Base-by-base conservation (phyloP, 2,329 filamentous ascomycete genomes). In the Colletotrichum sp. region DNA sequence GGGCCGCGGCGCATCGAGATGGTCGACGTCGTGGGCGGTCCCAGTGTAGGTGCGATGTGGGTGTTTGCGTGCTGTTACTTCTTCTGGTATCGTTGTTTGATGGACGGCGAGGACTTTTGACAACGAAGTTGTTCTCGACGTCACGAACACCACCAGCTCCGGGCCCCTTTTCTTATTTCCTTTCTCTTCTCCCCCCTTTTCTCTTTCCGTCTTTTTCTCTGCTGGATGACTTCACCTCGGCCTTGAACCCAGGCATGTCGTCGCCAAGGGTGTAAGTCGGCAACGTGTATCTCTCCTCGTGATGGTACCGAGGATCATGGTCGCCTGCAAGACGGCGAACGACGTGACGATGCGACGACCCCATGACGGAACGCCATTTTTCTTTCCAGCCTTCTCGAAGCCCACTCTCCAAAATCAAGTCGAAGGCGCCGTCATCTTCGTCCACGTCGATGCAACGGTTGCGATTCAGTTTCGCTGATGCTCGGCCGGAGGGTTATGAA, bases 21-120 rank as follows among this genome's bases (percentile, higher is more conserved):
- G 69, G 44, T 62, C 18, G 60, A 64, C 7, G 71, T 72, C n/a
- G n/a, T 32, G 26, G 72, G 72, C 57, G 63, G 73, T 12, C 73
- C 52, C 26, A 69, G 55, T 30, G 39, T 32, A 32, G n/a, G 57
- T 26, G 39, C 24, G 49, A 63, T 76, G n/a, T 76, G 69, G 39
- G 55, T 72, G 73, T 76, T 68, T 72, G 69, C 73, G 10, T 76
- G 73, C 18, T 76, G 73, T 9, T 69, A 64, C 21, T 76, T 72
- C 57, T 76, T 76, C 57, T 76, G 73, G 49, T 76, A 76, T 63
- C 73, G 73, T 30, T 76, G 73, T 28, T 12, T 76, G 24, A 72
- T 63, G 73, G 69, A 76, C 52, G 36, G 36, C 16, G 73, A 76
- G 55, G 69, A 76, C n/a, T 76, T 72, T 44, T 76, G 69, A 76